Percentiles rank a stretch among this genome's conserved stretches.
These are phyloP conservation scores for Wickerhamomyces queroliae DNA, from an alignment of 805 yeast genomes.

Conservation along the genomic window DNA sequence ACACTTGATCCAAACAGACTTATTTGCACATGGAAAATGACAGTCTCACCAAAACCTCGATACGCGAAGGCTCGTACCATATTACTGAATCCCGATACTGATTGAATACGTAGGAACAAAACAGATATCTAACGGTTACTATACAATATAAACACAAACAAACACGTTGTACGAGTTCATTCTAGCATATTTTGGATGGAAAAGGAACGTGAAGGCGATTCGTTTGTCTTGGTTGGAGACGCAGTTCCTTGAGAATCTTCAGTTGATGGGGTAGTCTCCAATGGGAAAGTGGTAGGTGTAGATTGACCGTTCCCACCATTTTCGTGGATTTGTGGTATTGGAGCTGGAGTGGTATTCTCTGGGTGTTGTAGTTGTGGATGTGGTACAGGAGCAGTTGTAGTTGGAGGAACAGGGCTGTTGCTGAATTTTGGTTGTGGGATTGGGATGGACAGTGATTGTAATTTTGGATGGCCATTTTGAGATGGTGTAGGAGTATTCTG, in stretches of 20 bases:
- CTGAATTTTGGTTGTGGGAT: neutral
- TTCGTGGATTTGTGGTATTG: neutral
- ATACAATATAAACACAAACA: neutral
- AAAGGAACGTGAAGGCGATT: neutral
- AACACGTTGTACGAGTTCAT: neutral
- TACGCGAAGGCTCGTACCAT: too few species aligned
- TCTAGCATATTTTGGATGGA: neutral
- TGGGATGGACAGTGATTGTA: neutral
- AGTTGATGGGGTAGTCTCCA: neutral
- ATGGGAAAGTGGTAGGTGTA: neutral
- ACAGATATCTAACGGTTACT: neutral
- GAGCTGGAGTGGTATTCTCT: neutral
- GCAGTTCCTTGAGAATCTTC: neutral
- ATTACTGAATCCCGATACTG: too few species aligned
- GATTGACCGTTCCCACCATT: neutral
- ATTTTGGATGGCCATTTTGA: neutral
- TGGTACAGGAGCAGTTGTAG: too few species aligned
- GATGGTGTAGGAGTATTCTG: slow-evolving; percentile 1
- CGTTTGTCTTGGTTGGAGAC: neutral
- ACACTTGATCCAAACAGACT: too few species aligned
- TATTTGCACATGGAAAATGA: too few species aligned
- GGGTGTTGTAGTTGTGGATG: neutral
- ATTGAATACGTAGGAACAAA: too few species aligned
- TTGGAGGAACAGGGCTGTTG: too few species aligned
- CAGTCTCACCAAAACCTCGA: too few species aligned